Conservation (phyloP, 106 monocot species). For the Allium cepa region DNA sequence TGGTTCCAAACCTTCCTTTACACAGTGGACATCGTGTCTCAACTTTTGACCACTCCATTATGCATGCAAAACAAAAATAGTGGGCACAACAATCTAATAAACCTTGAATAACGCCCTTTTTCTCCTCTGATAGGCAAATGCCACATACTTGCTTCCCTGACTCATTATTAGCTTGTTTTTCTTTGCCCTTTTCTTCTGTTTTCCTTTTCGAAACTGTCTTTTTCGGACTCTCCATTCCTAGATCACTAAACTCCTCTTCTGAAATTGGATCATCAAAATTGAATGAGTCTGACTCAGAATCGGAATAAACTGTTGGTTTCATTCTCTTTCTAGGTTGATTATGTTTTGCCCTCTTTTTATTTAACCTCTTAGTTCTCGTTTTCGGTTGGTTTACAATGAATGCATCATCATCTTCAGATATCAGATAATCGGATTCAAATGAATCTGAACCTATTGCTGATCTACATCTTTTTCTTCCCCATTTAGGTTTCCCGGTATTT, state of each 20-base stretch:
- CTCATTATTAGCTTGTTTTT: constrained; percentile 31
- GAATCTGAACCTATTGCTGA: constrained; percentile 5
- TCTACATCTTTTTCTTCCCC: constrained; percentile 6
- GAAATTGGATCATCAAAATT: constrained; percentile 24
- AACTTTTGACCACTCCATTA: constrained; percentile 87
- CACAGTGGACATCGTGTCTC: constrained; percentile 79
- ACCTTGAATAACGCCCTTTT: constrained; percentile 46
- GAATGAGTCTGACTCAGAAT: constrained; percentile 17
- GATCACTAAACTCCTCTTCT: constrained; percentile 32
- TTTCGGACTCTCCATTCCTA: constrained; percentile 12
- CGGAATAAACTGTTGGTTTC: constrained; percentile 40
- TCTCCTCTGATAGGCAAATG: constrained; percentile 78
- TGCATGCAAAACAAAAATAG: constrained; percentile 80
- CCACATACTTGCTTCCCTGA: constrained; percentile 56
- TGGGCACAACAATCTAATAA: constrained; percentile 67
- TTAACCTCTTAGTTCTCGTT: constrained; percentile 3
- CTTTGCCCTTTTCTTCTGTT: constrained; percentile 35
- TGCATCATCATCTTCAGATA: constrained; percentile 26
- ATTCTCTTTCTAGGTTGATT: constrained; percentile 15
- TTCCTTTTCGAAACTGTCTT: constrained; percentile 5
- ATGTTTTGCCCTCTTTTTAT: neutral
- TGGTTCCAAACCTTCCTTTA: constrained; percentile 63
- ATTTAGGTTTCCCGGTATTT: constrained; percentile 7
- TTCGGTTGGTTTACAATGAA: neutral
- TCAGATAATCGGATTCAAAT: constrained; percentile 45